These are phyloP conservation scores for Mycena rebaudengoi DNA, from an alignment of 768 basidiomycete species.

Conservation along the genomic window DNA sequence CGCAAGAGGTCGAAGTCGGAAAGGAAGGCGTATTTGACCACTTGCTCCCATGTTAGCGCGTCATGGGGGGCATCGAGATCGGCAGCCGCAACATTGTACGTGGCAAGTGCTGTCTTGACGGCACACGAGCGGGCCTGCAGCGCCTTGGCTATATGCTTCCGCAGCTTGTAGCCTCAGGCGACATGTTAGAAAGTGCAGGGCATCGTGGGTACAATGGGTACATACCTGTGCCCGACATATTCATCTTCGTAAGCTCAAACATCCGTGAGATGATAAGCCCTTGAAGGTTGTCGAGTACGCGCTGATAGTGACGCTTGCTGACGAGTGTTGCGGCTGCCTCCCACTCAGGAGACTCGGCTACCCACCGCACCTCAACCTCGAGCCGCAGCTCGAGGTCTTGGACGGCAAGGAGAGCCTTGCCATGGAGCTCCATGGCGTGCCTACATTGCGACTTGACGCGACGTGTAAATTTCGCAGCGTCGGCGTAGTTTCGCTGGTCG, in stretches of 20 bases:
- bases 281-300: no score
- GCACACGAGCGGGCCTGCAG: background rate
- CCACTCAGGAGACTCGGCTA: constrained; percentile 6
- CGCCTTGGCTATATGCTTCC: background rate
- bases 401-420: background rate
- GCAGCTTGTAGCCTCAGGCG: background rate
- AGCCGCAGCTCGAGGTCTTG: constrained; percentile 12
- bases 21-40: background rate
- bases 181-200: no score
- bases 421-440: background rate
- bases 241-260: constrained; percentile 24
- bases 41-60: background rate
- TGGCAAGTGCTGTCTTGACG: background rate
- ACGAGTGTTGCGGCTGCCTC: background rate
- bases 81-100: background rate
- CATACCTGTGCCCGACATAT: constrained; percentile 24
- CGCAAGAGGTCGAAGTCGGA: constrained; percentile 4
- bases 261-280: constrained; percentile 12
- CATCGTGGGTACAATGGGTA: background rate
- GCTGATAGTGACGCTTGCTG: constrained; percentile 7
- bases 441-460: background rate
- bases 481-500: background rate
- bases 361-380: constrained; percentile 10
- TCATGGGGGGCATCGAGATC: no score
- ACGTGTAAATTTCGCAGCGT: background rate